Conservation (phyloP, 371 early-diverging fungal genomes). For the Saksenaea oblongispora region DNA sequence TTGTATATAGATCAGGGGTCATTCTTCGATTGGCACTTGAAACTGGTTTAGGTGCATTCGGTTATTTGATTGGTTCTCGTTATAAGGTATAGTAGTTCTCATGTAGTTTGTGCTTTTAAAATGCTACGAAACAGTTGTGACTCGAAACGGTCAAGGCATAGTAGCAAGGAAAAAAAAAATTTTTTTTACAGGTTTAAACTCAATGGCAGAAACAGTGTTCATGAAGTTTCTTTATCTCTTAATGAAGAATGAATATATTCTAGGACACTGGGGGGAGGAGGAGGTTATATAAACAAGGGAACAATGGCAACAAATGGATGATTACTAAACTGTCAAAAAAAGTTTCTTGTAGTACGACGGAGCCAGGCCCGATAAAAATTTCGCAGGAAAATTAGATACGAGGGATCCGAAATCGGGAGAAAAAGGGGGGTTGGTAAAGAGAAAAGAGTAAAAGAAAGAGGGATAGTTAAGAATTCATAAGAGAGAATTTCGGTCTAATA, state of each 20-base stretch:
- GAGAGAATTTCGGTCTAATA: neutral
- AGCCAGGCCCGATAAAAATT: neutral
- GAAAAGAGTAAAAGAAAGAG: neutral
- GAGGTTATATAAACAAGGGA: neutral
- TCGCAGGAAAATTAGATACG: neutral
- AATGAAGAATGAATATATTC: neutral
- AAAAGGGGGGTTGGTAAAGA: neutral
- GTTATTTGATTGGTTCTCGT: neutral
- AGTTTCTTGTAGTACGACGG: neutral
- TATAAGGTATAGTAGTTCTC: neutral
- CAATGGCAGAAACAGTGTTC: neutral
- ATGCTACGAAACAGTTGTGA: conserved; percentile 3
- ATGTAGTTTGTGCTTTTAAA: neutral
- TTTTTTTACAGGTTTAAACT: neutral
- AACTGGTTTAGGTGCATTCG: neutral
- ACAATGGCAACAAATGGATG: neutral
- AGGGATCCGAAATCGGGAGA: neutral
- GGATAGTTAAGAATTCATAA: neutral
- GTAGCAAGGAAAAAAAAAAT: neutral
- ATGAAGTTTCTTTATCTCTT: neutral
- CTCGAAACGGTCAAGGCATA: neutral
- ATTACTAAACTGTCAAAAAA: conserved; percentile 2
- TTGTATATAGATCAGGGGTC: conserved; percentile 2
- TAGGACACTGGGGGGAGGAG: neutral
- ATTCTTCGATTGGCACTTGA: conserved; percentile 4